phyloP scores from a whole-genome alignment of 2,329 filamentous ascomycete species.

The Didymellaceae sp. region DNA sequence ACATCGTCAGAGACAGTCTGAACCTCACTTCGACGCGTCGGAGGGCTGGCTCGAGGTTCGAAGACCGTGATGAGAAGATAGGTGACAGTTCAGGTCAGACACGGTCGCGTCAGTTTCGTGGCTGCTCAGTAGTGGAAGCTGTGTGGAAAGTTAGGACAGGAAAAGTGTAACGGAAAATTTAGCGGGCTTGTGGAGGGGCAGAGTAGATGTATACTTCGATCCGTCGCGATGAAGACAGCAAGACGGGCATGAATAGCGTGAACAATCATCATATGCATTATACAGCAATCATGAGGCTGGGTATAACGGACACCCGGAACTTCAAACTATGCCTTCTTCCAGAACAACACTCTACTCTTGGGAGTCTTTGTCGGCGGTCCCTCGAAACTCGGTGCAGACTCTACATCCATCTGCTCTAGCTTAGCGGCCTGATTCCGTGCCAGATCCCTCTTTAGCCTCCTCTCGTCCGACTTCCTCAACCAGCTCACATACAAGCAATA shows the following conservation, averaged over 20 bases:
- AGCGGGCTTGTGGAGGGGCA: too few species aligned
- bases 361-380: conserved; percentile 37
- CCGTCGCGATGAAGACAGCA: too few species aligned
- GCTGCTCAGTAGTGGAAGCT: conserved; percentile 4
- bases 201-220: too few species aligned
- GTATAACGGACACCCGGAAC: neutral
- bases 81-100: neutral
- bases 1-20: conserved; percentile 1
- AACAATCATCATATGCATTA: too few species aligned
- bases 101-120: neutral
- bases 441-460: conserved; percentile 35
- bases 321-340: conserved; percentile 36
- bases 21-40: neutral
- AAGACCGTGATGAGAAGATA: neutral
- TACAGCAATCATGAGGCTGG: too few species aligned
- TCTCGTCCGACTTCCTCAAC: conserved; percentile 36
- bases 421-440: conserved; percentile 37
- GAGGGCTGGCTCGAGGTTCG: neutral
- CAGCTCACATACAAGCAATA: conserved; percentile 42
- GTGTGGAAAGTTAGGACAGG: too few species aligned
- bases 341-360: conserved; percentile 36
- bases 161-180: too few species aligned
- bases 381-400: conserved; percentile 42
- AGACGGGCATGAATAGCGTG: too few species aligned
- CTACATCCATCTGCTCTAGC: conserved; percentile 43